A percentile compares a stretch with the other conserved stretches of the same genome.
Evolutionary conservation across 129 eudicot genomes (phyloP).

Genomic region (Saposhnikovia divaricata): DNA sequence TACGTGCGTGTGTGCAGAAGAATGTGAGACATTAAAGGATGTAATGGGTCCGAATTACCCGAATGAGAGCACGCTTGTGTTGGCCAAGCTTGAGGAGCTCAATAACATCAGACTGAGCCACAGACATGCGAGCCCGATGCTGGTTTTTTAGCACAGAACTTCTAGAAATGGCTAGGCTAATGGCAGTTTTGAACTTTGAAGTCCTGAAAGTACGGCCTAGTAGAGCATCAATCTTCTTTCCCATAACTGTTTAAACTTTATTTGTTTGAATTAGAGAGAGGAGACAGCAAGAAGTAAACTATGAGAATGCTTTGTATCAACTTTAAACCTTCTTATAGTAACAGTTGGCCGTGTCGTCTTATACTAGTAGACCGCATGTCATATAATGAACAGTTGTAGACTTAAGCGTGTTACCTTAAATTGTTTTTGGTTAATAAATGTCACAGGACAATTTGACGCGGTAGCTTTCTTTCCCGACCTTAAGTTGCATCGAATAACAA

Average conservation of each 20-base stretch:
- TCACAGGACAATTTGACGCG: not conserved
- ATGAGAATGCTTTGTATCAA: not conserved
- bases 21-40: not conserved
- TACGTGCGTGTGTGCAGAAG: not conserved
- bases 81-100: conserved; percentile 55
- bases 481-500: no score
- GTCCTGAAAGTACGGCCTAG: conserved; percentile 46
- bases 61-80: conserved; percentile 66
- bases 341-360: not conserved
- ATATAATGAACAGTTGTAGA: not conserved
- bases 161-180: conserved; percentile 50
- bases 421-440: not conserved
- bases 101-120: conserved; percentile 50
- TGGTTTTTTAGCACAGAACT: conserved; percentile 59
- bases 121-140: conserved; percentile 42
- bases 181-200: conserved; percentile 41
- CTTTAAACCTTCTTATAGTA: not conserved
- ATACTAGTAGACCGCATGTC: not conserved
- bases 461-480: conserved; percentile 1
- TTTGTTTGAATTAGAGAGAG: no score
- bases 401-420: not conserved
- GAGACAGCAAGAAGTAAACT: not conserved
- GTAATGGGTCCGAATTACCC: conserved; percentile 30
- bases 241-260: conserved; percentile 31
- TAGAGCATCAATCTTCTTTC: conserved; percentile 68